phyloP scores from a whole-genome alignment of 768 basidiomycete genomes.

The Tephrocybe sp. region DNA sequence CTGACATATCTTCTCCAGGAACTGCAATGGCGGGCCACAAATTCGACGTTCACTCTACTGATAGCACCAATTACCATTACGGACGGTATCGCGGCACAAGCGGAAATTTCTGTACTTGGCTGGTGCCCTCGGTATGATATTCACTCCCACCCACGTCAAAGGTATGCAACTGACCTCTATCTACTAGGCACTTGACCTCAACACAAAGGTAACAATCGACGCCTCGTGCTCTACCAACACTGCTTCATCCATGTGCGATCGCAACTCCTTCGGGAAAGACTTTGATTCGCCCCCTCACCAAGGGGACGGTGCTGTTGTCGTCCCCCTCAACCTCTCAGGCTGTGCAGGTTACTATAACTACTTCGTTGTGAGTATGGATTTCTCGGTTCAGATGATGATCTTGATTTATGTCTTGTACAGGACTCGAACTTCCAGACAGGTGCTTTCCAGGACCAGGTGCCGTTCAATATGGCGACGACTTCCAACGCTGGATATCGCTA shows the following conservation, averaged over 20 bases:
- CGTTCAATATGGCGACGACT: slow-evolving; percentile 22
- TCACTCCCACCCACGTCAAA: no score
- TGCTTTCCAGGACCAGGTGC: slow-evolving; percentile 24
- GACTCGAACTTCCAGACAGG: slow-evolving; percentile 22
- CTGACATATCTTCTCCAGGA: slow-evolving; percentile 3
- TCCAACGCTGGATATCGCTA: slow-evolving; percentile 21
- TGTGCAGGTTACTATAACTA: slow-evolving; percentile 26
- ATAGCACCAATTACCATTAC: slow-evolving; percentile 20
- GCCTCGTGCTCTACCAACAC: slow-evolving; percentile 21
- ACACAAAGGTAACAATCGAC: slow-evolving; percentile 4
- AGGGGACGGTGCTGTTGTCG: slow-evolving; percentile 22
- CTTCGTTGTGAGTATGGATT: slow-evolving; percentile 19
- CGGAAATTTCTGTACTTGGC: slow-evolving; percentile 24
- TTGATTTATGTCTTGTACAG: slow-evolving; percentile 5
- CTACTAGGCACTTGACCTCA: slow-evolving; percentile 16
- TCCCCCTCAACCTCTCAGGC: slow-evolving; percentile 20
- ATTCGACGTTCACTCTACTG: slow-evolving; percentile 23
- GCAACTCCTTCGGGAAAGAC: slow-evolving; percentile 22
- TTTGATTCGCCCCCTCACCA: slow-evolving; percentile 25
- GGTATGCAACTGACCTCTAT: neutral
- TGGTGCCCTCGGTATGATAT: slow-evolving; percentile 18
- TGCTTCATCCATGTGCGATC: slow-evolving; percentile 18
- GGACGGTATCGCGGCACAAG: slow-evolving; percentile 25
- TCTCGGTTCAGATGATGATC: neutral
- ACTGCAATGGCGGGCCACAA: slow-evolving; percentile 22